Evolutionary conservation across 768 basidiomycete genomes (phyloP).

Genomic region (Suillus subluteus): DNA sequence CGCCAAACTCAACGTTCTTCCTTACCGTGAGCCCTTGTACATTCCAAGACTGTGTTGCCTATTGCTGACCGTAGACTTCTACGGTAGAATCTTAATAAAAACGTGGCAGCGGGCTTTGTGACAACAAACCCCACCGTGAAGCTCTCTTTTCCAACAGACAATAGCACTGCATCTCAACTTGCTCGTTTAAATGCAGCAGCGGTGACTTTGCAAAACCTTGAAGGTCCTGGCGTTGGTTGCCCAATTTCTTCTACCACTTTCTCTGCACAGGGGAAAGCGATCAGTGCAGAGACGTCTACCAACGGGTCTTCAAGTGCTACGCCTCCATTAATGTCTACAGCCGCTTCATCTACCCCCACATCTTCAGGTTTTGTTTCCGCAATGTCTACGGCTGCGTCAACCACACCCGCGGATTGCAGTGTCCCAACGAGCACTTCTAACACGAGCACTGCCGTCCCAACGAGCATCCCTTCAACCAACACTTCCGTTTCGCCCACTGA

Average conservation of each 20-base stretch:
- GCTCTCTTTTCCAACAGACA: conserved; percentile 66
- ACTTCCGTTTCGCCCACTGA: conserved; percentile 23
- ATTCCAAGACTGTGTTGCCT: conserved; percentile 15
- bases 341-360: conserved; percentile 1
- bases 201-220: conserved; percentile 75
- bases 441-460: conserved; percentile 7
- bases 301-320: conserved; percentile 6
- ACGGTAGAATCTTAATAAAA: conserved; percentile 47
- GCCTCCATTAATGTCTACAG: background rate
- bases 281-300: conserved; percentile 21
- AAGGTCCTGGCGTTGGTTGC: conserved; percentile 69
- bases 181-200: conserved; percentile 61
- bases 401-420: conserved; percentile 9
- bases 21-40: conserved; percentile 41
- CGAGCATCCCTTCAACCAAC: background rate
- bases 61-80: conserved; percentile 8
- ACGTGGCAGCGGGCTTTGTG: conserved; percentile 63
- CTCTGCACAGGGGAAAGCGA: conserved; percentile 38
- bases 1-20: conserved; percentile 57
- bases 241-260: conserved; percentile 70
- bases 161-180: conserved; percentile 52
- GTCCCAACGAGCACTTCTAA: background rate
- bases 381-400: conserved; percentile 1
- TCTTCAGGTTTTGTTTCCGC: background rate
- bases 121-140: conserved; percentile 65